Percentiles rank a stretch among this genome's conserved stretches.
Evolutionary conservation across 495 filamentous ascomycete genomes (phyloP).

Genomic region (Penicillium lividum): DNA sequence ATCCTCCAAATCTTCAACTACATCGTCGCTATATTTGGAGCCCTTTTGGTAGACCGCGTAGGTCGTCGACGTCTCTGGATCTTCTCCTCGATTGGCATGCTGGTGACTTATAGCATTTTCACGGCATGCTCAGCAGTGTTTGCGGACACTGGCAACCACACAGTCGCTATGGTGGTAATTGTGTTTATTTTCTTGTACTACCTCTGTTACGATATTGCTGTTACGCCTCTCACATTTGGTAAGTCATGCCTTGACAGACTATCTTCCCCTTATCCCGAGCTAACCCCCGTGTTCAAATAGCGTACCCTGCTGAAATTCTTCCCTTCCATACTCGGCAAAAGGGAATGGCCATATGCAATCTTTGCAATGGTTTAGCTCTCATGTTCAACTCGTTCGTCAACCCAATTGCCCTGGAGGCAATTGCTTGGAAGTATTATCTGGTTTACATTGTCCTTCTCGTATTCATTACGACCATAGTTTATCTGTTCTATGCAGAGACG

Average conservation of each 20-base stretch:
- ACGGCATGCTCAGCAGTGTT: not conserved
- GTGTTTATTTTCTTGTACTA: too few relatives aligned
- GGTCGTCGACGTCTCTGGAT: not conserved
- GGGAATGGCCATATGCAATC: conserved; percentile 51
- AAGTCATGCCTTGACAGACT: too few relatives aligned
- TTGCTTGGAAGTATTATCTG: conserved; percentile 6
- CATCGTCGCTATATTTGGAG: not conserved
- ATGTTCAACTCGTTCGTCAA: conserved; percentile 2
- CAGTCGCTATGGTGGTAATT: too few relatives aligned
- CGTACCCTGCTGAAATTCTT: conserved; percentile 66
- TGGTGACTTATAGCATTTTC: not conserved
- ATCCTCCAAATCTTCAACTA: not conserved
- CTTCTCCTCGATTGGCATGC: not conserved
- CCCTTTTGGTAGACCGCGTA: not conserved
- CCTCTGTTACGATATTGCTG: too few relatives aligned
- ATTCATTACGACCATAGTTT: not conserved
- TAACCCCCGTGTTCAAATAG: conserved; percentile 53
- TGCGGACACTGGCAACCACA: not conserved
- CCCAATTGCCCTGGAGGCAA: not conserved
- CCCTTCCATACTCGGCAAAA: conserved; percentile 60
- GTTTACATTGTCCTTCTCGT: conserved; percentile 2
- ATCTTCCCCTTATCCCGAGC: too few relatives aligned
- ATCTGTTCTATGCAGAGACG: conserved; percentile 4
- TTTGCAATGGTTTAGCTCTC: not conserved
- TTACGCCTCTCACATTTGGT: too few relatives aligned